These are phyloP conservation scores for Fusarium sp. DNA, from an alignment of 2,329 filamentous ascomycete species.

Conservation along the genomic window DNA sequence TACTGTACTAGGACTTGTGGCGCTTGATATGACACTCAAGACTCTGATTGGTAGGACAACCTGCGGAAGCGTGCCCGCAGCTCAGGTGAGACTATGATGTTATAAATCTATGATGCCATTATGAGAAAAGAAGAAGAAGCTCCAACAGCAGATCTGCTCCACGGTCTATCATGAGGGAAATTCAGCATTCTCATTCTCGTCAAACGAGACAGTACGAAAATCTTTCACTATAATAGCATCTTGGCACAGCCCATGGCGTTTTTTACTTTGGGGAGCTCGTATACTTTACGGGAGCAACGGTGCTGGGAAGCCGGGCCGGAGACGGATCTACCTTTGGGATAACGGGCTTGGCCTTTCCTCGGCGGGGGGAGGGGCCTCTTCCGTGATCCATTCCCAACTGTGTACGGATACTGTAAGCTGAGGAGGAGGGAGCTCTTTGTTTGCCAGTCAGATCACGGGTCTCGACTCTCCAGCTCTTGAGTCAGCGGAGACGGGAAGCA, in stretches of 20 bases:
- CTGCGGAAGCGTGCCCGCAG: slow-evolving; percentile 1
- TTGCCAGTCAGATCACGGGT: background rate
- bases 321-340: background rate
- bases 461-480: background rate
- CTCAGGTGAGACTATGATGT: slow-evolving; percentile 25
- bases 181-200: background rate
- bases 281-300: background rate
- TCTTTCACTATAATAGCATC: background rate
- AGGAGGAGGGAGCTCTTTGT: background rate
- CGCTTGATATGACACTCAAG: slow-evolving; percentile 26
- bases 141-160: slow-evolving; percentile 1
- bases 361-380: background rate
- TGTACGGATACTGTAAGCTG: background rate
- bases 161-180: background rate
- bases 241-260: slow-evolving; percentile 1
- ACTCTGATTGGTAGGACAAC: slow-evolving; percentile 2
- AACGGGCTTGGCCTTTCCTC: background rate
- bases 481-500: slow-evolving; percentile 8
- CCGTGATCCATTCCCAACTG: background rate
- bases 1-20: slow-evolving; percentile 11
- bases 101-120: slow-evolving; percentile 34
- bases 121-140: slow-evolving; percentile 10
- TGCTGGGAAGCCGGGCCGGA: background rate
- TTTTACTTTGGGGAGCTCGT: background rate
- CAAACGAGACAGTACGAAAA: slow-evolving; percentile 9